Conservation (phyloP, 441 rosid species). For the Omphalea diandra region DNA sequence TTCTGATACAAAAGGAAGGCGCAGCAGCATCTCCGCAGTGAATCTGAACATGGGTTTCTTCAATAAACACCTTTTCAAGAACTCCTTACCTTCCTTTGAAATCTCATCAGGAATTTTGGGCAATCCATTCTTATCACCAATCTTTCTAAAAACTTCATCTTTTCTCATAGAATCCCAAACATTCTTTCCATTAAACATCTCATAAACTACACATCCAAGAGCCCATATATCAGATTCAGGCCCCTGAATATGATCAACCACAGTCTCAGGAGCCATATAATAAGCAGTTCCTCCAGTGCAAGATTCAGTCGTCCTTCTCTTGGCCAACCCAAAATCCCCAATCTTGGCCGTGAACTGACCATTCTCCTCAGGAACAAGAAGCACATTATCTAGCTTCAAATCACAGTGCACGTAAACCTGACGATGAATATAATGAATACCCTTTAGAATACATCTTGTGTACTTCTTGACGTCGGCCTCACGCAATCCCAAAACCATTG, state of each 20-base stretch:
- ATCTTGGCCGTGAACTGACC: constrained; percentile 26
- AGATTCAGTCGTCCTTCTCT: too few species aligned
- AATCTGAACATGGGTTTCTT: too few species aligned
- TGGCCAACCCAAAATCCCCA: constrained; percentile 44
- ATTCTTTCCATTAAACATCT: constrained; percentile 35
- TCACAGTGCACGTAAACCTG: constrained; percentile 45
- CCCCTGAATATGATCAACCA: constrained; percentile 25
- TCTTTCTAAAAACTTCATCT: too few species aligned
- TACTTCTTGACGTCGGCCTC: constrained; percentile 29
- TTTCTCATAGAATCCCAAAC: too few species aligned
- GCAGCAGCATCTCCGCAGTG: too few species aligned
- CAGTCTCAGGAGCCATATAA: constrained; percentile 36
- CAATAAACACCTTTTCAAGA: too few species aligned
- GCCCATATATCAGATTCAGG: constrained; percentile 39
- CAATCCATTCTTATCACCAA: too few species aligned
- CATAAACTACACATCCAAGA: constrained; percentile 35
- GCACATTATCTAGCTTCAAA: constrained; percentile 25
- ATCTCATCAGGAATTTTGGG: too few species aligned
- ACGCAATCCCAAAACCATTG: constrained; percentile 27
- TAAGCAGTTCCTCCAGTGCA: constrained; percentile 30
- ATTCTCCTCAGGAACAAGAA: constrained; percentile 1
- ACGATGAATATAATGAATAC: too few species aligned
- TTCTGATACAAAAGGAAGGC: too few species aligned
- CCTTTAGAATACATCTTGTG: too few species aligned
- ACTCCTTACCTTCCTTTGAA: too few species aligned